Evolutionary conservation across 441 rosid species (phyloP), one percentile per base, ranked within the genome.

Genomic region (Bruguiera hainesii): DNA sequence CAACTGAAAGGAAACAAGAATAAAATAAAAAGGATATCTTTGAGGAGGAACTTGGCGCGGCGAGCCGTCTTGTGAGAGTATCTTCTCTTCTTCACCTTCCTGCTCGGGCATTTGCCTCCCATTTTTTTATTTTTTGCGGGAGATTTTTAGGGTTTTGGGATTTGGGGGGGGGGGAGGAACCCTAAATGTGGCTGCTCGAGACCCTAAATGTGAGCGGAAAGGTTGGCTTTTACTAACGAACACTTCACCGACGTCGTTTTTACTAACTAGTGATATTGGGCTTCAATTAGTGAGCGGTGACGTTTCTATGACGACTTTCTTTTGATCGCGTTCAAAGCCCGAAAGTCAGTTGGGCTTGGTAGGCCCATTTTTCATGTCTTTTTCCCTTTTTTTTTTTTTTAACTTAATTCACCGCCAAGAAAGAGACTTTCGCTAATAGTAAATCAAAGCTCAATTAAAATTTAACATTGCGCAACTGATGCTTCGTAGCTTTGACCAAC

Each of bases 1-100:
- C 50, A 20, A 6, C 13, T 8, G 5, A 66, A 64, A 33, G 0
- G 6, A 39, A 13, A 20, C 16, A 18, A 16, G 53, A 26, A 76
- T 3, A 2, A 19, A 19, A 49, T 1, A 48, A 69, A 68, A 80
- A 90, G 92, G 93, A 87, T 87, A 90, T 87, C 95, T 85, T 91
- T 95, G 42, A 82, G 68, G 65, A 81, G 86, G 75, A 95, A 91
- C 75, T 90, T 95, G 76, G 88, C 71, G 42, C 90, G 88, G 28
- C 98, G 93, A 72, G 91, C 94, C 16, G 94, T 79, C 75, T 91
- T 95, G 82, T 91, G 99, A 57, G 98, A 90, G 77, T 74, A 83
- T 65, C 96, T 82, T 81, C 99, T 83, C 91, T 88, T 95, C 91
- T 90, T 95, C 69, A 91, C 96, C 71, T 91, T 91, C 81, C 98